phyloP scores from a whole-genome alignment of 2,329 filamentous ascomycete genomes.

The Teratosphaeriaceae sp. region DNA sequence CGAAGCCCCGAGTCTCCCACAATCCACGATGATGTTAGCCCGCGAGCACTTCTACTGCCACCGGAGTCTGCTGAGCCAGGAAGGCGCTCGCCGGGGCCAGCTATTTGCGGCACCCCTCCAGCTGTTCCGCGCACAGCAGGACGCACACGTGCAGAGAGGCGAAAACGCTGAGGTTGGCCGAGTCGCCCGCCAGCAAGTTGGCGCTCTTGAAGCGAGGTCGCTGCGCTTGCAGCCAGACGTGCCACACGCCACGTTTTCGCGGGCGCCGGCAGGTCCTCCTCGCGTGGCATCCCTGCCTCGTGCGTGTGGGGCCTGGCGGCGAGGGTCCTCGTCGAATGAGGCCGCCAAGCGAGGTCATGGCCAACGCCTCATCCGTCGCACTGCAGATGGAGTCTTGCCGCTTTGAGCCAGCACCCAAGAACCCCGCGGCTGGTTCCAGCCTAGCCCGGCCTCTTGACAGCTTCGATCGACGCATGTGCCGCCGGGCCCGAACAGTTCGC shows the following conservation, averaged over 20 bases:
- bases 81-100: too few species aligned
- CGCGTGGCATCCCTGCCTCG: conserved; percentile 4
- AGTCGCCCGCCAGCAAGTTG: too few species aligned
- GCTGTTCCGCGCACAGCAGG: neutral
- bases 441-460: neutral
- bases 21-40: too few species aligned
- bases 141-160: neutral
- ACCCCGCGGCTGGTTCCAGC: neutral
- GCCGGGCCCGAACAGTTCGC: neutral
- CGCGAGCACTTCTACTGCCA: too few species aligned
- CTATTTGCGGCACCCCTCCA: neutral
- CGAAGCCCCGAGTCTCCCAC: too few species aligned
- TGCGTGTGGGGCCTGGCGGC: too few species aligned
- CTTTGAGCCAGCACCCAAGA: neutral
- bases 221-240: neutral
- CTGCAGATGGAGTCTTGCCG: neutral
- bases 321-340: neutral
- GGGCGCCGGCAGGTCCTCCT: neutral
- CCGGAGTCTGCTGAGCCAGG: too few species aligned
- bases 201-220: neutral
- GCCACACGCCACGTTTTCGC: conserved; percentile 3
- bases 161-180: neutral
- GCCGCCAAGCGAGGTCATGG: neutral
- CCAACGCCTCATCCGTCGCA: conserved; percentile 1
- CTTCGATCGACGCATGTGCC: neutral